Conservation (phyloP, 73 alveolate genomes). For the Paramecium sexaurelia region DNA sequence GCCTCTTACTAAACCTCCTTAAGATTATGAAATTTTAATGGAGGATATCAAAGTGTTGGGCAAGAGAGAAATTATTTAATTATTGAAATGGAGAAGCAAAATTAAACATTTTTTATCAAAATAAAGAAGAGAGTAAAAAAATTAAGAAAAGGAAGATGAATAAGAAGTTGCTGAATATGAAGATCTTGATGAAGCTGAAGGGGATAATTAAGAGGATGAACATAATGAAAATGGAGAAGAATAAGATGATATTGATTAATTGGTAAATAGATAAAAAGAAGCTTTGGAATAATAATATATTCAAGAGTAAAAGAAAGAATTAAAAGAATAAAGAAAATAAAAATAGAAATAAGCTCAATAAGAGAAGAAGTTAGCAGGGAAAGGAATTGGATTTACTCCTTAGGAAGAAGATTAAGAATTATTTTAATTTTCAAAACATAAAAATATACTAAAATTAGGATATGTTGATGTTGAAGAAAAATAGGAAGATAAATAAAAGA, state of each 20-base stretch:
- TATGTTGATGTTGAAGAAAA: constrained; percentile 19
- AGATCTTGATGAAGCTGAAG: constrained; percentile 74
- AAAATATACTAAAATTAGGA: constrained; percentile 25
- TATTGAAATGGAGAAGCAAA: constrained; percentile 90
- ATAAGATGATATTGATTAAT: constrained; percentile 77
- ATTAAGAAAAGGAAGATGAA: constrained; percentile 9
- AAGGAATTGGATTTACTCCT: constrained; percentile 15
- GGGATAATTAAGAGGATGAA: constrained; percentile 74
- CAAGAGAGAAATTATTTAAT: constrained; percentile 83
- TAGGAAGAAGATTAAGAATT: constrained; percentile 68
- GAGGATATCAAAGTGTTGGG: constrained; percentile 95
- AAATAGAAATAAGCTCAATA: background rate
- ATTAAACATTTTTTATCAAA: constrained; percentile 76
- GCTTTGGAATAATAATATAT: constrained; percentile 53
- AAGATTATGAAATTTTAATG: constrained; percentile 77
- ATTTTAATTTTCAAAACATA: constrained; percentile 56
- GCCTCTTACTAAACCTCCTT: constrained; percentile 71
- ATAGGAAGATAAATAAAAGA: background rate
- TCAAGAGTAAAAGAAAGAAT: constrained; percentile 64
- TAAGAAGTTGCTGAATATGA: constrained; percentile 68
- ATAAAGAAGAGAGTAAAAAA: constrained; percentile 70
- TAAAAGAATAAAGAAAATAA: constrained; percentile 61
- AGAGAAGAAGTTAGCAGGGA: constrained; percentile 38
- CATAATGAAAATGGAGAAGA: constrained; percentile 63
- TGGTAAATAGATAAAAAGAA: constrained; percentile 64